Evolutionary conservation across 331 rosid genomes (phyloP), one percentile per base, ranked within the genome.

Genomic region (Ulmus americana): DNA sequence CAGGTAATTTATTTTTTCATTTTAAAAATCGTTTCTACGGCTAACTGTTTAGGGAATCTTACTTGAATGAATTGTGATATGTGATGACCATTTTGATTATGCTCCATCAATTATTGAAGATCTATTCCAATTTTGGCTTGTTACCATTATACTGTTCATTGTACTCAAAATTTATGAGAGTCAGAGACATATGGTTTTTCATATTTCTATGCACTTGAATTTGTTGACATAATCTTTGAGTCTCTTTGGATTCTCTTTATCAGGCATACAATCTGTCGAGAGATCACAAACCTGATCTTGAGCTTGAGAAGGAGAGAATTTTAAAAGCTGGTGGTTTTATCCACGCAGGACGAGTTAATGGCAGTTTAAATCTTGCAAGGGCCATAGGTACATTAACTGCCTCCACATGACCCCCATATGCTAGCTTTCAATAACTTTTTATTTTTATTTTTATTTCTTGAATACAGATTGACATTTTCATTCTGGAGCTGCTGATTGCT

Each of bases 231-330:
- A 28, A 2, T 28, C 35, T 28, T 22, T 22, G 55, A 43, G 44
- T 35, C 49, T 47, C 38, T 41, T 10, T 16, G 69, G 56, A 35
- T 63, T 79, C 59, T 77, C 71, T 60, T 57, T 72, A 69, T 64
- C 86, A 92, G 98, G 98, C 98, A 11, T 86, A 85, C 80, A 83
- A 85, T 68, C 77, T 92, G 75, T 89, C 98, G 55, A 80, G 87
- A 67, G 98, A 92, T 75, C 98, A 92, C 95, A 92, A 92, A 71
- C 98, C 97, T 35, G 86, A 89, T 67, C 97, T 92, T 73, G 95
- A 86, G 80, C 68, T 75, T 74, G 98, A 92, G 84, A 92, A 70
- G 83, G 98, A 89, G n/a, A 83, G 96, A 82, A 92, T 92, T 75
- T 65, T 83, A 62, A 89, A 82, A 82, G 97, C 95, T 72, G 97